A percentile compares a stretch with the other conserved stretches of the same genome.
Evolutionary conservation across 2,329 filamentous ascomycete genomes (phyloP).

Genomic region (Fusarium gaditjirri): DNA sequence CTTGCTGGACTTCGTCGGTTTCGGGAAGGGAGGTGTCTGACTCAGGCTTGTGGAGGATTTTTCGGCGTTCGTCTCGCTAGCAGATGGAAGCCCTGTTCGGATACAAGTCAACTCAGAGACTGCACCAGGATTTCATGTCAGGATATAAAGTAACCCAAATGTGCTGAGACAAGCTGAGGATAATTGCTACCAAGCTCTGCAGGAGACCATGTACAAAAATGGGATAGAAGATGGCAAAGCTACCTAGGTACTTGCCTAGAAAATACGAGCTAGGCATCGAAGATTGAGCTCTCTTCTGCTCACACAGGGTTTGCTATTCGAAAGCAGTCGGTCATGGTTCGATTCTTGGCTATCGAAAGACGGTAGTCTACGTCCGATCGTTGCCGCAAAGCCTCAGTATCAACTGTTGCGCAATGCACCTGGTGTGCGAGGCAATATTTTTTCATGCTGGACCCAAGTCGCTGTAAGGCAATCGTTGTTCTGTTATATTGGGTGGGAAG

Average conservation of each 20-base stretch:
- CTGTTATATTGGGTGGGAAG: not conserved
- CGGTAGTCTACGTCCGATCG: not conserved
- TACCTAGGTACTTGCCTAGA: not conserved
- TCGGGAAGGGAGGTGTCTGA: not conserved
- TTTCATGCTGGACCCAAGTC: fast-evolving
- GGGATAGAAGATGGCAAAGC: not conserved
- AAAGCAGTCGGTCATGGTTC: not conserved
- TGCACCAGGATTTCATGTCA: no score
- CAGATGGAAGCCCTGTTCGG: not conserved
- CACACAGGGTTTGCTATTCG: not conserved
- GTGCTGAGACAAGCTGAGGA: not conserved
- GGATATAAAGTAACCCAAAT: not conserved
- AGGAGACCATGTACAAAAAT: not conserved
- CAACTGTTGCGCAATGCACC: not conserved
- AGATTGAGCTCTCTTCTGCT: not conserved
- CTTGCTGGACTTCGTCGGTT: not conserved
- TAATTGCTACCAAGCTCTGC: not conserved
- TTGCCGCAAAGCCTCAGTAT: not conserved
- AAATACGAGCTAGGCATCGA: not conserved
- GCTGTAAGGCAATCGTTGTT: not conserved
- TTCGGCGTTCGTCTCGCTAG: not conserved
- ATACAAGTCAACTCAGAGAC: no score
- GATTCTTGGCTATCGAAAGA: not conserved
- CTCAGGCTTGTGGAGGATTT: not conserved
- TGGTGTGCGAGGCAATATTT: not conserved